phyloP scores from a whole-genome alignment of 2,329 filamentous ascomycete genomes.

The Colletotrichum eleusines region DNA sequence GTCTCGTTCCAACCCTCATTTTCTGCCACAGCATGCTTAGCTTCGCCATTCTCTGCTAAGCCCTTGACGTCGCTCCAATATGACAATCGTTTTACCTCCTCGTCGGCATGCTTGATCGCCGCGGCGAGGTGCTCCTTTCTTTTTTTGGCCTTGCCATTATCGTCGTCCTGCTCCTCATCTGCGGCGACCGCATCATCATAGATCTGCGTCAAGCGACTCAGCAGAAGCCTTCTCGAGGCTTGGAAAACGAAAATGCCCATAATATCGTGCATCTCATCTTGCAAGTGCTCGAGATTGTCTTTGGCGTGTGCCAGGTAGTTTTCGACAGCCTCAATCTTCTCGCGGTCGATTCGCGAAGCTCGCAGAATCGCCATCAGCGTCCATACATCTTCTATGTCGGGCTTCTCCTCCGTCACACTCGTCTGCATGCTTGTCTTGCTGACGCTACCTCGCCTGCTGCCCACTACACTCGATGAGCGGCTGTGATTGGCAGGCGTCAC shows the following conservation, averaged over 20 bases:
- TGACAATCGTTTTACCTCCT: slow-evolving; percentile 83
- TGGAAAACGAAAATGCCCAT: slow-evolving; percentile 93
- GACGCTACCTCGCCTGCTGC: slow-evolving; percentile 50
- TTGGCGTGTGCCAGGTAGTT: slow-evolving; percentile 83
- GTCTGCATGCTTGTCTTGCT: slow-evolving; percentile 55
- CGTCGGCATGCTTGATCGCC: slow-evolving; percentile 81
- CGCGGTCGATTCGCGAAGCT: slow-evolving; percentile 82
- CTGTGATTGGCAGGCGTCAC: slow-evolving; percentile 67
- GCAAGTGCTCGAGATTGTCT: slow-evolving; percentile 81
- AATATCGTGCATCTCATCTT: slow-evolving; percentile 83
- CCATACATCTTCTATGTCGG: slow-evolving; percentile 70
- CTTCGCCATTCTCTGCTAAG: slow-evolving; percentile 68
- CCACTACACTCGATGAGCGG: slow-evolving; percentile 43
- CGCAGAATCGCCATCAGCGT: slow-evolving; percentile 78
- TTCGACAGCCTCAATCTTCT: slow-evolving; percentile 87
- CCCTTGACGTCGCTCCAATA: slow-evolving; percentile 89
- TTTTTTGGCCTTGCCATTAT: slow-evolving; percentile 48
- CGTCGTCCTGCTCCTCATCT: slow-evolving; percentile 59
- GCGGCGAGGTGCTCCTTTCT: slow-evolving; percentile 77
- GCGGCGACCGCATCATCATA: slow-evolving; percentile 68
- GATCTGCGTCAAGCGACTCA: slow-evolving; percentile 76
- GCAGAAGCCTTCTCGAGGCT: slow-evolving; percentile 81
- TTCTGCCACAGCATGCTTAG: slow-evolving; percentile 58
- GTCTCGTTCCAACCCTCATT: slow-evolving; percentile 58
- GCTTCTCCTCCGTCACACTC: slow-evolving; percentile 38